Evolutionary conservation across 140 eudicot species (phyloP).

Genomic region (Cichorium intybus): DNA sequence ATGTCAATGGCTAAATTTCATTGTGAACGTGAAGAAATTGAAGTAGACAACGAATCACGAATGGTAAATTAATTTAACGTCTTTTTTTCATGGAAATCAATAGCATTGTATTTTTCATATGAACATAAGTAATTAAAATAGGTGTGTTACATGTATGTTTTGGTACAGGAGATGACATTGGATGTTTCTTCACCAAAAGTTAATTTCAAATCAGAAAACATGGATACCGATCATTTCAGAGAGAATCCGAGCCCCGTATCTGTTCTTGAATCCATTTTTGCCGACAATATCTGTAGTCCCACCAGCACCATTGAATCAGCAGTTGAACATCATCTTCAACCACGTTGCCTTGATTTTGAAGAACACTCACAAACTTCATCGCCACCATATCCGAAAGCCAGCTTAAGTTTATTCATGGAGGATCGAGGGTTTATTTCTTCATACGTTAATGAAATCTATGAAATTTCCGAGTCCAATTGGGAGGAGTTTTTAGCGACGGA

Average conservation of each 20-base stretch:
- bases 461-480: constrained; percentile 43
- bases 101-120: too few species aligned
- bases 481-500: constrained; percentile 32
- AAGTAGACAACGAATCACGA: constrained; percentile 6
- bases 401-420: constrained; percentile 11
- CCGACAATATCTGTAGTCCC: constrained; percentile 49
- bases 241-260: constrained; percentile 65
- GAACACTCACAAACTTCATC: constrained; percentile 28
- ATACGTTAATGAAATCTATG: constrained; percentile 34
- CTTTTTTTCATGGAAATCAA: neutral
- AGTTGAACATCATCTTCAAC: constrained; percentile 40
- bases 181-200: constrained; percentile 42
- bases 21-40: constrained; percentile 17
- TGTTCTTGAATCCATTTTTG: constrained; percentile 53
- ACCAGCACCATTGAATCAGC: constrained; percentile 37
- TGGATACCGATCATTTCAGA: constrained; percentile 34
- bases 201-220: constrained; percentile 20
- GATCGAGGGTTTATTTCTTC: constrained; percentile 28
- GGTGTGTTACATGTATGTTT: neutral
- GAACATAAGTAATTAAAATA: too few species aligned
- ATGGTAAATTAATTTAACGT: constrained; percentile 12
- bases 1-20: constrained; percentile 32
- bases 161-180: constrained; percentile 24
- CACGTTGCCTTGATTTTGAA: constrained; percentile 50
- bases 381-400: constrained; percentile 24